phyloP scores from a whole-genome alignment of 2,329 filamentous ascomycete species.

The Phialophora chinensis region DNA sequence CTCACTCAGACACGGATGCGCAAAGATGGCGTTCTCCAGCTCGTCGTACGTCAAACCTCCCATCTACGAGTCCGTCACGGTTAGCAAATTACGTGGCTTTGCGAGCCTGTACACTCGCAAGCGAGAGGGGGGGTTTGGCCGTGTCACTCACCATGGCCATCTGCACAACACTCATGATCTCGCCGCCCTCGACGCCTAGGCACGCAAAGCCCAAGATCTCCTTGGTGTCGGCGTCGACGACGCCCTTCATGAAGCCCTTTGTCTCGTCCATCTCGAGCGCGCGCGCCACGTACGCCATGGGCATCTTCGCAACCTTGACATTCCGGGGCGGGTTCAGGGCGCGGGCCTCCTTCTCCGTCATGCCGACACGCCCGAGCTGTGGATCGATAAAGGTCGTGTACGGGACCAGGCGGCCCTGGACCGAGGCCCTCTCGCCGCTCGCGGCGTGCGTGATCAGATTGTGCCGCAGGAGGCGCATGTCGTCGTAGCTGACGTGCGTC shows the following conservation, averaged over 20 bases:
- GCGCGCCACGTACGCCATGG: constrained; percentile 58
- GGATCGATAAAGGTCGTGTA: constrained; percentile 62
- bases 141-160: constrained; percentile 57
- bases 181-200: constrained; percentile 59
- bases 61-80: neutral
- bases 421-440: constrained; percentile 38
- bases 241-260: constrained; percentile 60
- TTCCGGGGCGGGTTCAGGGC: constrained; percentile 31
- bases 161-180: constrained; percentile 61
- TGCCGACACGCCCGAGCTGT: constrained; percentile 59
- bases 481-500: constrained; percentile 64
- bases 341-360: constrained; percentile 52
- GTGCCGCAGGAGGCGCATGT: constrained; percentile 58
- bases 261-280: constrained; percentile 60
- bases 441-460: constrained; percentile 49
- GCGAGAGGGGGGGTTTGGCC: neutral
- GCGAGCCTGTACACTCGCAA: neutral
- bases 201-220: constrained; percentile 61
- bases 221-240: constrained; percentile 55
- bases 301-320: constrained; percentile 57
- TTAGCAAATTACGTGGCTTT: neutral
- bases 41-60: constrained; percentile 51
- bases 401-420: constrained; percentile 49
- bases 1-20: constrained; percentile 60
- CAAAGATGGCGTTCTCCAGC: constrained; percentile 56